Evolutionary conservation across 1,139 yeast genomes (phyloP).

Genomic region (Hyphopichia fennica): DNA sequence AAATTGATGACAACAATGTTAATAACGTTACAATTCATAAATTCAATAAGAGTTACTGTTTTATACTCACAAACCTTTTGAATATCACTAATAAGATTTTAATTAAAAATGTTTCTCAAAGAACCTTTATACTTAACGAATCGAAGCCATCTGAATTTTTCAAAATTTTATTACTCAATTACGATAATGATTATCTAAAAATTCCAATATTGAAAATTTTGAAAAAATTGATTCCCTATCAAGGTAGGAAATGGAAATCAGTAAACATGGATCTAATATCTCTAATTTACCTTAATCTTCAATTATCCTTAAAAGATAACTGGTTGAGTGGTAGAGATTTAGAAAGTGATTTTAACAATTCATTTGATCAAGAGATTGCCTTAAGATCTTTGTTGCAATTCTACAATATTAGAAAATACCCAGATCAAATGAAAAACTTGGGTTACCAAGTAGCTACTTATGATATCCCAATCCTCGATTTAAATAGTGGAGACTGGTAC

Average conservation of each 20-base stretch:
- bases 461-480: conserved; percentile 21
- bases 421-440: conserved; percentile 48
- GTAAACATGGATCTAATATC: conserved; percentile 93
- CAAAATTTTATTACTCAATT: conserved; percentile 42
- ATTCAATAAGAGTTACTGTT: conserved; percentile 46
- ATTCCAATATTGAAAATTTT: conserved; percentile 69
- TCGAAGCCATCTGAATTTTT: conserved; percentile 54
- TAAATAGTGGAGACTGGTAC: conserved; percentile 11
- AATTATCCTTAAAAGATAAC: conserved; percentile 71
- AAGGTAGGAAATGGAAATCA: conserved; percentile 93
- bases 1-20: conserved; percentile 26
- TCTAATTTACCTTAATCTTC: conserved; percentile 75
- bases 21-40: conserved; percentile 28
- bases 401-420: conserved; percentile 66
- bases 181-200: conserved; percentile 65
- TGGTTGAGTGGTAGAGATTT: conserved; percentile 90
- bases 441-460: conserved; percentile 48
- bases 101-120: conserved; percentile 48
- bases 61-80: conserved; percentile 45
- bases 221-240: conserved; percentile 83
- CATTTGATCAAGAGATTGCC: conserved; percentile 86
- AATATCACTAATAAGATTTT: conserved; percentile 44
- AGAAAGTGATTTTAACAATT: conserved; percentile 71
- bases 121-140: conserved; percentile 56
- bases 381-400: conserved; percentile 77